Evolutionary conservation across 495 filamentous ascomycete species (phyloP), one percentile per base, ranked within the genome.

Genomic region (Rusavskia elegans): DNA sequence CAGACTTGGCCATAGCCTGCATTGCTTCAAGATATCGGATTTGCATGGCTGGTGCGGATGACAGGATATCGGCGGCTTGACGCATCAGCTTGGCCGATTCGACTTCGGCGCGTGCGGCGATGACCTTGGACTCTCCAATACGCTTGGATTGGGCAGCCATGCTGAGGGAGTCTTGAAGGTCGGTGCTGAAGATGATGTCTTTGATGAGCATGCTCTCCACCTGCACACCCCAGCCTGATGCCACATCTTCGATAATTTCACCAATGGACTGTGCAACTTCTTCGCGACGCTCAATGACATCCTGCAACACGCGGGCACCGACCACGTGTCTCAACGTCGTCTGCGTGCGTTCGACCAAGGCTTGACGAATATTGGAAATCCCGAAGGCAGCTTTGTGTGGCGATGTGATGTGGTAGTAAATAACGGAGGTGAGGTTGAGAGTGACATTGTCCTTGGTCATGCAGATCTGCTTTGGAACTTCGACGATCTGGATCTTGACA

Each of bases 141-240:
- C 92, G 82, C 82, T 97, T 97, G 71, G 79, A 83, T 75, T 98
- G 89, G n/a, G 92, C 92, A n/a, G 92, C 92, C 92, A 99, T 99
- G 63, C 85, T 92, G 52, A 99, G 78, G n/a, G 85, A 92, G 54
- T 96, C 92, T 67, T 99, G 92, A 30, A 99, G 79, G 54, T 97
- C 92, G 62, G 83, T 78, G 74, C 79, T 85, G 81, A 99, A 99
- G 65, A 96, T 87, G 65, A 99, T 94, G 67, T 99, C 92, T 69
- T 99, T 99, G 77, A 99, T 87, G 53, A 99, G 79, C 93, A 99
- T 99, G 61, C 81, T 86, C 75, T 97, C 93, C 53, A 99, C 92
- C 62, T 85, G 78, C 20, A 94, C 89, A 68, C 92, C 92, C 92
- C 92, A 99, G 55, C 87, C 89, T 25, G 77, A 68, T 17, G 92